Evolutionary conservation across 306 rosid species (phyloP).

Genomic region (Ammopiptanthus mongolicus): DNA sequence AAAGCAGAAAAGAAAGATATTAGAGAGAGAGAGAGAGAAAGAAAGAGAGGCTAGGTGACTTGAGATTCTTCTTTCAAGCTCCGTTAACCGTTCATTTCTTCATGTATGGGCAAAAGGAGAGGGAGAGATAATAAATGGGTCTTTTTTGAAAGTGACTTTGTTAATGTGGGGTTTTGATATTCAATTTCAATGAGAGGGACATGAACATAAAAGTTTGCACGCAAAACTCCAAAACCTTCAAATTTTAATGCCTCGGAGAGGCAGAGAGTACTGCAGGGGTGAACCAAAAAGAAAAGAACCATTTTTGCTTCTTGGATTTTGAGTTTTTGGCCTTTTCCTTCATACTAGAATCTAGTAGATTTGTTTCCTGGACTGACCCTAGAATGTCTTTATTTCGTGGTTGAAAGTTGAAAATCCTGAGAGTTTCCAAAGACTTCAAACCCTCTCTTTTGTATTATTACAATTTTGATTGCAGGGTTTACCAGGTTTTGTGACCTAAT

Average conservation of each 20-base stretch:
- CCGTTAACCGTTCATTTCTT: conserved; percentile 34
- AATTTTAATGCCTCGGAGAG: background rate
- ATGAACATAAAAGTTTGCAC: conserved; percentile 21
- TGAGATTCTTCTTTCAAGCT: conserved; percentile 31
- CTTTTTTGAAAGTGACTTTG: conserved; percentile 38
- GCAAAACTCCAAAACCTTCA: conserved; percentile 12
- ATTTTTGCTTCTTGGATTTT: conserved; percentile 27
- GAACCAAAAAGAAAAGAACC: conserved; percentile 4
- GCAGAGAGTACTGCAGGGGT: background rate
- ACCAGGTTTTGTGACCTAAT: conserved; percentile 22
- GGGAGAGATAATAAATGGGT: conserved; percentile 20
- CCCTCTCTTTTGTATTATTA: conserved; percentile 25
- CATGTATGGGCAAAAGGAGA: conserved; percentile 37
- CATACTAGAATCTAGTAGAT: conserved; percentile 15
- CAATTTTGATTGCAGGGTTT: background rate
- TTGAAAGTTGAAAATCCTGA: background rate
- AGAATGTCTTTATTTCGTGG: background rate
- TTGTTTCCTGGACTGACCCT: background rate
- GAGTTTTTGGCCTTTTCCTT: conserved; percentile 7
- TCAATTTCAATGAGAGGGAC: conserved; percentile 13
- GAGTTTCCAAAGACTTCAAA: background rate
- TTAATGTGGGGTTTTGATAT: background rate
- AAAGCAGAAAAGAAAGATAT: background rate
- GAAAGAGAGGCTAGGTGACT: background rate
- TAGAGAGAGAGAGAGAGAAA: too few species aligned